phyloP scores from a whole-genome alignment of 768 basidiomycete species.

The Phaffia tasmanica region DNA sequence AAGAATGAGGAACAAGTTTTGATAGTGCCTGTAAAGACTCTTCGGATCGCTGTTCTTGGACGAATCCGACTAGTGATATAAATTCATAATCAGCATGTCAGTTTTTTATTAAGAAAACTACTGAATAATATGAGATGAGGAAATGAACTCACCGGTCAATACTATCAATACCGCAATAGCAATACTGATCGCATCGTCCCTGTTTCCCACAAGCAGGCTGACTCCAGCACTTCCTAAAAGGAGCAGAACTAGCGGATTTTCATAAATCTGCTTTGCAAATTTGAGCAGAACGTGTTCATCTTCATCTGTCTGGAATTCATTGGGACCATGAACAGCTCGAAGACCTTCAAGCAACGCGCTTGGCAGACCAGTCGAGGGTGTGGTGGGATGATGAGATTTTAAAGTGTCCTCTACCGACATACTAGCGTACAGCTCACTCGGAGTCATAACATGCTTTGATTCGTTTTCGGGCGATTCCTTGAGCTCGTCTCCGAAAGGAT shows the following conservation, averaged over 20 bases:
- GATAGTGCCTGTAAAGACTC: constrained; percentile 77
- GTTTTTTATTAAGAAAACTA: background rate
- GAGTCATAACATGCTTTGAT: no score
- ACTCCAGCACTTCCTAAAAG: constrained; percentile 80
- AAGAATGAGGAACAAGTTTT: constrained; percentile 83
- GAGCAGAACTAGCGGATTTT: constrained; percentile 81
- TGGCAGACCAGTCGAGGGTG: constrained; percentile 50
- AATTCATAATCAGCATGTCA: background rate
- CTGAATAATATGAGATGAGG: background rate
- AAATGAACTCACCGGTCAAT: constrained; percentile 57
- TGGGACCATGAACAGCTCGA: constrained; percentile 65
- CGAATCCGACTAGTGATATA: constrained; percentile 60
- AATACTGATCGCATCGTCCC: constrained; percentile 89
- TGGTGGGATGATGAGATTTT: constrained; percentile 11
- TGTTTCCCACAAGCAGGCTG: constrained; percentile 86
- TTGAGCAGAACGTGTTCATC: constrained; percentile 73
- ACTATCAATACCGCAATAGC: constrained; percentile 85
- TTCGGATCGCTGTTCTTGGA: constrained; percentile 90
- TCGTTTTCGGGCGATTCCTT: no score
- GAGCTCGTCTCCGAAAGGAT: no score
- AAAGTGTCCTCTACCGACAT: constrained; percentile 12
- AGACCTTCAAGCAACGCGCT: constrained; percentile 53
- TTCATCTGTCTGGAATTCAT: constrained; percentile 78
- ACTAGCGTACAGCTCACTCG: no score
- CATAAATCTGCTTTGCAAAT: constrained; percentile 90